phyloP scores from a whole-genome alignment of 176 grass and related monocot species.

The maize (Zea mays) region DNA sequence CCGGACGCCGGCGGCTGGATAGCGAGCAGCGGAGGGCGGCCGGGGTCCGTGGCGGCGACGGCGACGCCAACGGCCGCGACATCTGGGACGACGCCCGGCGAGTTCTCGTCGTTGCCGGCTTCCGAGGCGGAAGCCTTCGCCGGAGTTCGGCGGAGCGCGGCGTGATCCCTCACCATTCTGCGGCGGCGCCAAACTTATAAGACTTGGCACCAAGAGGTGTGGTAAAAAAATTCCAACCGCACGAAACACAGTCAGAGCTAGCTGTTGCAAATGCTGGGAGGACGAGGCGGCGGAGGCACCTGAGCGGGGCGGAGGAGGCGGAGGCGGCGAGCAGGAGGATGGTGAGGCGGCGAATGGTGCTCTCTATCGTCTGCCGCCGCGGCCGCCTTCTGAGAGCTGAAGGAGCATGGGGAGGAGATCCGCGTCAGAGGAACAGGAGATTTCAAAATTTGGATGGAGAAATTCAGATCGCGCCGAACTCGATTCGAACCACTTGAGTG shows the following conservation, averaged over 20 bases:
- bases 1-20: slow-evolving; percentile 46
- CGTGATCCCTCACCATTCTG: slow-evolving; percentile 67
- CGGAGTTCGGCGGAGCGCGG: slow-evolving; percentile 39
- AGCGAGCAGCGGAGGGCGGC: slow-evolving; percentile 41
- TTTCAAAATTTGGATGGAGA: slow-evolving; percentile 21
- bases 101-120: slow-evolving; percentile 56
- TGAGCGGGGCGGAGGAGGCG: slow-evolving; percentile 20
- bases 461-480: slow-evolving; percentile 1
- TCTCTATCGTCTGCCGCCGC: neutral
- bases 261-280: neutral
- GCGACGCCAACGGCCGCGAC: neutral
- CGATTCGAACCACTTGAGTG: neutral
- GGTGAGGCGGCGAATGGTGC: slow-evolving; percentile 47
- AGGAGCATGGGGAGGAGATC: neutral
- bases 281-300: slow-evolving; percentile 3
- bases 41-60: neutral
- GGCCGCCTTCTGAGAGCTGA: neutral
- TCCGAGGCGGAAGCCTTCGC: slow-evolving; percentile 44
- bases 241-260: neutral
- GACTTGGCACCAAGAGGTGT: neutral
- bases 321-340: slow-evolving; percentile 45
- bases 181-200: neutral
- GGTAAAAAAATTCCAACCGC: neutral
- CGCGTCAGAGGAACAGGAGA: neutral
- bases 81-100: slow-evolving; percentile 29